Conservation (phyloP, 805 yeast genomes). For the Nakazawaea sp. region DNA sequence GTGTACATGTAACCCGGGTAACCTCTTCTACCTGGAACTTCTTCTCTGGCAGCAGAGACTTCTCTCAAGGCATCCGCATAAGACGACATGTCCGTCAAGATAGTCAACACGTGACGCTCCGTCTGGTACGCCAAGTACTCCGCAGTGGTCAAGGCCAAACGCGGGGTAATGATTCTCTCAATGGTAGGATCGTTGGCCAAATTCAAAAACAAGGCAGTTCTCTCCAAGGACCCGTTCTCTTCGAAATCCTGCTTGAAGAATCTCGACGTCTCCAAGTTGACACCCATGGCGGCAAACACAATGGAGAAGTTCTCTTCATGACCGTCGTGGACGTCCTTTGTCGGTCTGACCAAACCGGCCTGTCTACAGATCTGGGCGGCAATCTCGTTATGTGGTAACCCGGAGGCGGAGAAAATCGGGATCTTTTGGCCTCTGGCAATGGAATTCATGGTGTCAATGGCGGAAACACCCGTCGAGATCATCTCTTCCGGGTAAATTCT, state of each 20-base stretch:
- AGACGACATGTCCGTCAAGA: slow-evolving; percentile 99
- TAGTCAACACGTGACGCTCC: slow-evolving; percentile 97
- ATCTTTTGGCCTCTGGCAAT: slow-evolving; percentile 99
- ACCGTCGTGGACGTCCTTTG: slow-evolving; percentile 99
- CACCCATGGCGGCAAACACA: slow-evolving; percentile 99
- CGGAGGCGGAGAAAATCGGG: slow-evolving; percentile 98
- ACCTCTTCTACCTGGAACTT: slow-evolving; percentile 99
- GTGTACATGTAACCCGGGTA: slow-evolving; percentile 99
- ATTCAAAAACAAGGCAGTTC: slow-evolving; percentile 93
- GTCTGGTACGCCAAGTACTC: slow-evolving; percentile 99
- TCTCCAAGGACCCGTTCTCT: slow-evolving; percentile 96
- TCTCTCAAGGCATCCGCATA: slow-evolving; percentile 99
- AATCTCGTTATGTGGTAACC: slow-evolving; percentile 98
- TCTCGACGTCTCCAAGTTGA: slow-evolving; percentile 95
- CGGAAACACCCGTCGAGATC: slow-evolving; percentile 98
- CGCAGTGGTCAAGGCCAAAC: slow-evolving; percentile 97
- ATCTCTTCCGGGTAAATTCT: slow-evolving; percentile 99
- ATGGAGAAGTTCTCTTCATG: slow-evolving; percentile 99
- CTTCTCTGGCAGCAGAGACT: slow-evolving; percentile 99
- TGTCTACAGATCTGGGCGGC: slow-evolving; percentile 99
- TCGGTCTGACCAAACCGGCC: slow-evolving; percentile 98
- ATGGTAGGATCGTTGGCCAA: slow-evolving; percentile 99
- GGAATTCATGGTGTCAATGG: slow-evolving; percentile 98
- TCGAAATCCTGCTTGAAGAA: slow-evolving; percentile 99
- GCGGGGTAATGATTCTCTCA: slow-evolving; percentile 98